phyloP scores from a whole-genome alignment of 140 eudicot species.

The Flaveria floridana region DNA sequence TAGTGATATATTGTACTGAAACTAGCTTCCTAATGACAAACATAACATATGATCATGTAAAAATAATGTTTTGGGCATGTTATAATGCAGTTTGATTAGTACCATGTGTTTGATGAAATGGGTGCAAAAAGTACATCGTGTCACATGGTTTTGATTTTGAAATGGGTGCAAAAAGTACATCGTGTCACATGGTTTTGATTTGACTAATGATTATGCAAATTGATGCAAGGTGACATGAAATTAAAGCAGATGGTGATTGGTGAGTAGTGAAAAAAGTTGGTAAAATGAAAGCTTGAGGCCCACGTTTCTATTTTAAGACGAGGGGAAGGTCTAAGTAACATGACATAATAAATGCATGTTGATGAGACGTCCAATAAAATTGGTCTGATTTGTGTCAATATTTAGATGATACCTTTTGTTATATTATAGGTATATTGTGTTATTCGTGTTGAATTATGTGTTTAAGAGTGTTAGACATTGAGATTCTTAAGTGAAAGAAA shows the following conservation, averaged over 20 bases:
- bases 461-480: too few relatives aligned
- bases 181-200: conserved; percentile 21
- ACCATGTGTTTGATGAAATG: not conserved
- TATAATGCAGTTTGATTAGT: conserved; percentile 2
- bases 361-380: not conserved
- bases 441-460: too few relatives aligned
- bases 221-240: conserved; percentile 17
- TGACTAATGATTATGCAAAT: conserved; percentile 9
- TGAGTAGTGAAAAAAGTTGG: conserved; percentile 22
- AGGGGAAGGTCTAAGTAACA: conserved; percentile 29
- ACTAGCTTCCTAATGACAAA: conserved; percentile 11
- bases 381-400: not conserved
- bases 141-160: conserved; percentile 25
- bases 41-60: conserved; percentile 6
- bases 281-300: conserved; percentile 27
- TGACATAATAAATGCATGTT: conserved; percentile 29
- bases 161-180: conserved; percentile 8
- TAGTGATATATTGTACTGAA: conserved; percentile 8
- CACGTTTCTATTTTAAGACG: conserved; percentile 6
- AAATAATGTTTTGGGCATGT: not conserved
- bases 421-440: too few relatives aligned
- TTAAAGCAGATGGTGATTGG: conserved; percentile 27
- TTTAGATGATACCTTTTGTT: too few relatives aligned
- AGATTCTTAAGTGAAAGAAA: too few relatives aligned
- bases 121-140: conserved; percentile 1